Base-by-base conservation (phyloP, 2,329 filamentous ascomycete species). In the Paramyrothecium sp. region DNA sequence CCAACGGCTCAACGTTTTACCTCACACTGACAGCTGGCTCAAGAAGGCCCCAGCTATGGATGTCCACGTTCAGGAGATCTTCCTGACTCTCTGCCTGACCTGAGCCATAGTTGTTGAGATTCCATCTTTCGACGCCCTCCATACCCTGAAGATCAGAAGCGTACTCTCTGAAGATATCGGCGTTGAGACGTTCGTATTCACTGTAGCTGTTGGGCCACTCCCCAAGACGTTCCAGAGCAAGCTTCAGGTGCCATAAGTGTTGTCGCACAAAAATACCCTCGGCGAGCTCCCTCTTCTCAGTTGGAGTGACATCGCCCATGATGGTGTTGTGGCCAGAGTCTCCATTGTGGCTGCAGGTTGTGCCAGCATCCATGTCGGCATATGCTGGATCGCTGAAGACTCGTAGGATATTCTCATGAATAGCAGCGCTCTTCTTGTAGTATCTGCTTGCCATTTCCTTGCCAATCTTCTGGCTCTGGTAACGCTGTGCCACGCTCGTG, bases 71-170 rank as follows among this genome's bases (percentile, higher is more conserved):
- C 53, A 72, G 46, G 17, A 63, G 54, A 54, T 73, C 71, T n/a
- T 69, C 63, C 10, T 70, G 64, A 17, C 67, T 69, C 66, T 79
- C 75, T 2, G 79, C 79, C 68, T 78, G 79, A 3, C 79, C 79
- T 8, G 58, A 55, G 1, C 78, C 78, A 62, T 75, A 80, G 0
- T 63, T 69, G 65, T 79, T 78, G 13, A 75, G 65, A 54, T 73
- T 67, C 79, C 78, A 81, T 68, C 77, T 79, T 68, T 80, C 78
- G 1, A 78, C 74, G 1, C 76, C 77, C 57, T 77, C 73, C 1
- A 73, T 65, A 1, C 71, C 73, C 62, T 75, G 73, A 64, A 81
- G 67, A 26, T 73, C 69, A 4, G 62, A 56, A 3, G 67, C 67
- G 60, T 75, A 82, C 19, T 68, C 66, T 5, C 68, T 62, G 66